phyloP scores from a whole-genome alignment of 176 grass and related monocot species.

The Lolium rigidum region DNA sequence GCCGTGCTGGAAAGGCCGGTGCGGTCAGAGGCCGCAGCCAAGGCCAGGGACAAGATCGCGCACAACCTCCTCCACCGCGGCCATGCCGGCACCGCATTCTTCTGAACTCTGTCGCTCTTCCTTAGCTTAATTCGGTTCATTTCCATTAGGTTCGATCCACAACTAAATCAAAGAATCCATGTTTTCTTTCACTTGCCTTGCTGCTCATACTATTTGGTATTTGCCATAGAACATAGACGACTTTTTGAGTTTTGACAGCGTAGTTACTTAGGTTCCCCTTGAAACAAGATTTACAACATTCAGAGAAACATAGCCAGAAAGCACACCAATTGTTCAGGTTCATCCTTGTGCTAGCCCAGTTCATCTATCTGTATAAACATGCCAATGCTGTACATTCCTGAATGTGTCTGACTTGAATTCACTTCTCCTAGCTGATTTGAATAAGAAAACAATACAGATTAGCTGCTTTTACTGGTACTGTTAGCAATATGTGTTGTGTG shows the following conservation, averaged over 20 bases:
- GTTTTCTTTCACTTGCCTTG: neutral
- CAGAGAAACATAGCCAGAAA: neutral
- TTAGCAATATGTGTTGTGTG: too few species aligned
- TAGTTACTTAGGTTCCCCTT: neutral
- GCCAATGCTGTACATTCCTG: too few species aligned
- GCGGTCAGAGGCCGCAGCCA: constrained; percentile 34
- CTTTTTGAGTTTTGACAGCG: neutral
- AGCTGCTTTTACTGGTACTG: too few species aligned
- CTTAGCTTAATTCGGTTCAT: neutral
- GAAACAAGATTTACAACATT: neutral
- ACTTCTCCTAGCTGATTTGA: too few species aligned
- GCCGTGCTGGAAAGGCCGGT: constrained; percentile 43
- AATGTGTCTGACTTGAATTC: too few species aligned
- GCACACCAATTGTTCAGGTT: neutral
- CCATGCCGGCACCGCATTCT: constrained; percentile 63
- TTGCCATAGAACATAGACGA: neutral
- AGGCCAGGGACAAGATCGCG: constrained; percentile 70
- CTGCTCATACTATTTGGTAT: neutral
- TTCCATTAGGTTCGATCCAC: neutral
- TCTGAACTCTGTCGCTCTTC: constrained; percentile 10
- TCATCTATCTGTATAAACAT: neutral
- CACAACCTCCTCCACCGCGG: constrained; percentile 75
- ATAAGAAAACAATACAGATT: too few species aligned
- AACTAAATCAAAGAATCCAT: neutral
- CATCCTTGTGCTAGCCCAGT: neutral